A percentile compares a stretch with the other conserved stretches of the same genome.
Evolutionary conservation across 306 rosid species (phyloP).

Genomic region (Argentina anserina): DNA sequence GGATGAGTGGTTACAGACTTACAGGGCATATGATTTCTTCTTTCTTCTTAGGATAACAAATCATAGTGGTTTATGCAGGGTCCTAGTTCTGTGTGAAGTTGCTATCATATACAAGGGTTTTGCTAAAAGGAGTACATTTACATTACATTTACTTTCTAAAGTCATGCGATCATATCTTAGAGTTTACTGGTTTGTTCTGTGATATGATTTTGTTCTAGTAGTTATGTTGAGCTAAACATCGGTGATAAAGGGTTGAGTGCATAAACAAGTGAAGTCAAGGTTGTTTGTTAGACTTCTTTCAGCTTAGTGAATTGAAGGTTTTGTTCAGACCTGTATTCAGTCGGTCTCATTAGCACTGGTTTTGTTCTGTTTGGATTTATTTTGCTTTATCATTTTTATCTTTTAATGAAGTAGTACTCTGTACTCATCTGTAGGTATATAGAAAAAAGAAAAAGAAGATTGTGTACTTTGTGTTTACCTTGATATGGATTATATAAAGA

Average conservation of each 20-base stretch:
- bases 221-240: not conserved
- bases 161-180: not conserved
- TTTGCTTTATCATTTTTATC: too few relatives aligned
- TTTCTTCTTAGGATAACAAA: not conserved
- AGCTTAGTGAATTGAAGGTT: not conserved
- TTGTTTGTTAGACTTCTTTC: not conserved
- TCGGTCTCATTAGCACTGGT: not conserved
- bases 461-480: not conserved
- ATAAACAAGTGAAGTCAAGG: not conserved
- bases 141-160: not conserved
- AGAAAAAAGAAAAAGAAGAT: too few relatives aligned
- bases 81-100: not conserved
- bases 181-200: not conserved
- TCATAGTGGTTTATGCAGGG: not conserved
- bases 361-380: not conserved
- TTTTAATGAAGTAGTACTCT: not conserved
- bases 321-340: not conserved
- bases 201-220: not conserved
- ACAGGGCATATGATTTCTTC: not conserved
- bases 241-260: not conserved
- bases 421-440: not conserved
- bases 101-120: not conserved
- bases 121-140: not conserved
- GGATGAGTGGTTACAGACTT: not conserved
- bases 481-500: not conserved